Percentiles rank a stretch among this genome's conserved stretches.
Evolutionary conservation across 2,329 filamentous ascomycete species (phyloP).

Genomic region (Leptographium procerum): DNA sequence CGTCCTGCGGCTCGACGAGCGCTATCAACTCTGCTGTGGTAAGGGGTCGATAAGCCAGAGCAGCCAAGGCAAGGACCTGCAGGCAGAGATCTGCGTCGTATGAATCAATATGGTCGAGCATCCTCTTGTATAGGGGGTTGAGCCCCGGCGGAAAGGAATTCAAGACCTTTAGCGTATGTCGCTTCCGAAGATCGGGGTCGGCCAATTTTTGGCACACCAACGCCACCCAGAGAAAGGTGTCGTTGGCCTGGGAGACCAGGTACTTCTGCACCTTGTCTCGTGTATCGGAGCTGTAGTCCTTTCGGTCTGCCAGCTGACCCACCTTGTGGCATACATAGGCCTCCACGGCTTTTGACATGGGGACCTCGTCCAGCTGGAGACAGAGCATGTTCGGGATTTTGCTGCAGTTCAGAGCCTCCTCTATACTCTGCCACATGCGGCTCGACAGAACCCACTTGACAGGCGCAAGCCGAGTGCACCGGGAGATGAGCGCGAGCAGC

Average conservation of each 20-base stretch:
- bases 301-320: background rate
- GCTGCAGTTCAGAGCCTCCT: constrained; percentile 16
- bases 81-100: constrained; percentile 19
- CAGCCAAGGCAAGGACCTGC: constrained; percentile 25
- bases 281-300: constrained; percentile 4
- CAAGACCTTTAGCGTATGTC: constrained; percentile 9
- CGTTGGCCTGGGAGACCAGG: constrained; percentile 21
- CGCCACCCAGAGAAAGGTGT: constrained; percentile 34
- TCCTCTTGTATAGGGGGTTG: constrained; percentile 24
- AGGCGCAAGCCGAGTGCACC: too few species aligned
- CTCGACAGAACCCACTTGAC: constrained; percentile 32
- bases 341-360: background rate
- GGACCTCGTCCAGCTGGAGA: background rate
- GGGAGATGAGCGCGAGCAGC: constrained; percentile 26
- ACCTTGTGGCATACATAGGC: background rate
- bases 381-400: constrained; percentile 4
- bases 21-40: too few species aligned
- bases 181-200: constrained; percentile 7
- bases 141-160: constrained; percentile 23
- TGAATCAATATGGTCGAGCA: constrained; percentile 22
- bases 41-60: constrained; percentile 5
- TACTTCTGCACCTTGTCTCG: constrained; percentile 12
- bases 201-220: constrained; percentile 21
- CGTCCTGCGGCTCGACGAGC: background rate
- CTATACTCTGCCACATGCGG: constrained; percentile 26